A percentile compares a stretch with the other conserved stretches of the same genome.
Evolutionary conservation across 73 alveolate species (phyloP).

Genomic region (Paramecium bursaria): DNA sequence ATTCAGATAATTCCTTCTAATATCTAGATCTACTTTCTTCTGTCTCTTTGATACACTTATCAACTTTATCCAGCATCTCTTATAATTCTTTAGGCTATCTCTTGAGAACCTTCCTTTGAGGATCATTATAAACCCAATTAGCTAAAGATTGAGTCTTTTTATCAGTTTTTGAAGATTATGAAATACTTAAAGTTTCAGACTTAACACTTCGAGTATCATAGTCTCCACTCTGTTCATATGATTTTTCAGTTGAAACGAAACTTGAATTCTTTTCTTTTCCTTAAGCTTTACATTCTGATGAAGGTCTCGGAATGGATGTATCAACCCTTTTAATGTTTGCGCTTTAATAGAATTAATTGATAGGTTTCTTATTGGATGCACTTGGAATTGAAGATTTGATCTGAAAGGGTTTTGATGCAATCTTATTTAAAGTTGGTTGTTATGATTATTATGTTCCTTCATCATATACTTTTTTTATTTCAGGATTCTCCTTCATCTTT

Average conservation of each 20-base stretch:
- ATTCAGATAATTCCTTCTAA: neutral
- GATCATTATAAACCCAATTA: constrained; percentile 18
- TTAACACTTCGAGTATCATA: neutral
- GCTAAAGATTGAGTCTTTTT: neutral
- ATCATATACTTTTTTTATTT: constrained; percentile 21
- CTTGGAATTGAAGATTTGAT: constrained; percentile 15
- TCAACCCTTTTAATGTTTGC: neutral
- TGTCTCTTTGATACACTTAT: neutral
- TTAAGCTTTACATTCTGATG: constrained; percentile 41
- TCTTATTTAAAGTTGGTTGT: too few species aligned
- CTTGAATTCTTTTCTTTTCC: neutral
- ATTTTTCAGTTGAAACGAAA: constrained; percentile 40
- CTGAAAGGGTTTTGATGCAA: constrained; percentile 38
- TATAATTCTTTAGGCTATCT: constrained; percentile 5
- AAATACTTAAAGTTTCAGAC: constrained; percentile 33
- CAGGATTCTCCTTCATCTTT: constrained; percentile 17
- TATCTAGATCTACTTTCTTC: neutral
- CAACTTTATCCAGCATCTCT: constrained; percentile 5
- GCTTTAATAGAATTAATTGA: constrained; percentile 27
- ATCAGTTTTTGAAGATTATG: constrained; percentile 34
- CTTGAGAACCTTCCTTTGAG: neutral
- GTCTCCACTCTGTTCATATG: neutral
- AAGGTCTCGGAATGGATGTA: constrained; percentile 34
- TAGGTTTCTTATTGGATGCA: constrained; percentile 12
- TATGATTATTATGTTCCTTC: neutral